Percentiles rank a stretch among this genome's conserved stretches.
Conservation (phyloP, 2,329 filamentous ascomycete genomes). For the Verticillium nonalfalfae region DNA sequence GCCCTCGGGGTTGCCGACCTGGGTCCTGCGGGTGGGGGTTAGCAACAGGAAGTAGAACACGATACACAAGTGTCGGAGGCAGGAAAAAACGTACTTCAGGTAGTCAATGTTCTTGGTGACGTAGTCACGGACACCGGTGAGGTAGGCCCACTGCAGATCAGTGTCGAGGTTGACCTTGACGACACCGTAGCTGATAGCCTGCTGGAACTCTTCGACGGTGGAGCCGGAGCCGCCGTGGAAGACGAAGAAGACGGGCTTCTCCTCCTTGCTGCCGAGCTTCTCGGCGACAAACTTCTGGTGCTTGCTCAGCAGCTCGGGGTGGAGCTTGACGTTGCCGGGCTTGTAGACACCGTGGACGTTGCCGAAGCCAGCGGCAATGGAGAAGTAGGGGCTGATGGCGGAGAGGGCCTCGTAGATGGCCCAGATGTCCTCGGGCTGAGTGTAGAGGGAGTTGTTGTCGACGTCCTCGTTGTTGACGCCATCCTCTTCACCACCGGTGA, state of each 20-base stretch:
- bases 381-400: slow-evolving; percentile 91
- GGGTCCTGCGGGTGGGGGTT: slow-evolving; percentile 37
- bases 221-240: slow-evolving; percentile 98
- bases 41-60: background rate
- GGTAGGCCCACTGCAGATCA: slow-evolving; percentile 94
- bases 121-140: slow-evolving; percentile 89
- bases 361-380: slow-evolving; percentile 94
- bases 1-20: slow-evolving; percentile 93
- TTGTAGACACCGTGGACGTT: slow-evolving; percentile 99
- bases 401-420: slow-evolving; percentile 82
- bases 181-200: slow-evolving; percentile 88
- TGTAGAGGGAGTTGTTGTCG: slow-evolving; percentile 96
- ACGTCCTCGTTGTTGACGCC: slow-evolving; percentile 98
- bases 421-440: slow-evolving; percentile 93
- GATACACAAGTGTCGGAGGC: background rate
- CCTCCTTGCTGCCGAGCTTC: slow-evolving; percentile 62
- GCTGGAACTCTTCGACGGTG: slow-evolving; percentile 80
- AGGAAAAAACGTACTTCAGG: slow-evolving; percentile 33
- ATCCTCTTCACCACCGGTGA: slow-evolving; percentile 96
- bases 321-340: slow-evolving; percentile 89
- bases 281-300: slow-evolving; percentile 90
- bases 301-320: slow-evolving; percentile 93
- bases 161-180: slow-evolving; percentile 99
- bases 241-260: slow-evolving; percentile 97
- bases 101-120: slow-evolving; percentile 94